Evolutionary conservation across 768 basidiomycete genomes (phyloP).

Genomic region (Candolleomyces eurysporus): DNA sequence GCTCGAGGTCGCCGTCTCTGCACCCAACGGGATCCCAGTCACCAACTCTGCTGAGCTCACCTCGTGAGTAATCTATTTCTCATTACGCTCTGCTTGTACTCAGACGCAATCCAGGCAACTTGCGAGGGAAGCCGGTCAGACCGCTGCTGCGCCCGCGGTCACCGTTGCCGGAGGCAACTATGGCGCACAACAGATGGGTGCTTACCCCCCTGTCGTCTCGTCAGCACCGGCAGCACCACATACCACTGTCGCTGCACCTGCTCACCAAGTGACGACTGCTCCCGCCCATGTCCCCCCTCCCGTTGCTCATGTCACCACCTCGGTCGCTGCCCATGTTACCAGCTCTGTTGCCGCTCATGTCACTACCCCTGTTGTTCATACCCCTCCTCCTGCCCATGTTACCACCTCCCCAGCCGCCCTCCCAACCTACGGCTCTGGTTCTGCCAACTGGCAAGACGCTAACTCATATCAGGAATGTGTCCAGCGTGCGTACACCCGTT

Average conservation of each 20-base stretch:
- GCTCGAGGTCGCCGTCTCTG: slow-evolving; percentile 40
- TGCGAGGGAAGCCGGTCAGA: background rate
- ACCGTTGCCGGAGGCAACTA: background rate
- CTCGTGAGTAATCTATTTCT: slow-evolving; percentile 24
- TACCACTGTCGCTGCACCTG: background rate
- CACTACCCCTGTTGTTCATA: too few relatives aligned
- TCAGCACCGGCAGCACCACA: background rate
- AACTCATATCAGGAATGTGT: slow-evolving; percentile 67
- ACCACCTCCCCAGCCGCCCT: slow-evolving; percentile 20
- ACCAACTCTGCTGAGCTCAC: slow-evolving; percentile 30
- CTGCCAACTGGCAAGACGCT: slow-evolving; percentile 45
- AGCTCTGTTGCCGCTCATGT: background rate
- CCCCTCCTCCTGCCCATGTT: background rate
- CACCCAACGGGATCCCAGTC: slow-evolving; percentile 43
- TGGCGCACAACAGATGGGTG: background rate
- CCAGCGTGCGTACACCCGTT: slow-evolving; percentile 47
- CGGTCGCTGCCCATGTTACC: background rate
- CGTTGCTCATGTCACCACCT: background rate
- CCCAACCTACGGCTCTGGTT: slow-evolving; percentile 63
- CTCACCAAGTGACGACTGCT: background rate
- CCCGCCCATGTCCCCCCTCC: background rate
- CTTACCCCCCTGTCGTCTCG: background rate
- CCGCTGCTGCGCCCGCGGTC: background rate
- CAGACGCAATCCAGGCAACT: background rate
- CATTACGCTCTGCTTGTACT: background rate